Percentiles rank a stretch among this genome's conserved stretches.
Evolutionary conservation across 2,329 filamentous ascomycete genomes (phyloP).

Genomic region (Alternaria dauci): DNA sequence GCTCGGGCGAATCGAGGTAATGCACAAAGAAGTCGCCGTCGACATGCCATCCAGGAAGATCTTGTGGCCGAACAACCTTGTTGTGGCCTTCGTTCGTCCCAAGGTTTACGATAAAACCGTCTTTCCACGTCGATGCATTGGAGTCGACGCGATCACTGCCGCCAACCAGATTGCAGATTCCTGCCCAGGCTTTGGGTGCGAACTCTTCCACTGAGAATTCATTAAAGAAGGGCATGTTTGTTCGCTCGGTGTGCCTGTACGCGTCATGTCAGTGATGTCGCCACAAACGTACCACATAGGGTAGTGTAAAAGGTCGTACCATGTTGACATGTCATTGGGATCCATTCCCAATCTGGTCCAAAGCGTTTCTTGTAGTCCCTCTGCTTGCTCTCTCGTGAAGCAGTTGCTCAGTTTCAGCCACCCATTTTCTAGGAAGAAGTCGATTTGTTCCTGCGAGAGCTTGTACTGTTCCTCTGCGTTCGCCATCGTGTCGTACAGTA

Average conservation of each 20-base stretch:
- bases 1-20: conserved; percentile 75
- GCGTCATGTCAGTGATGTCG: background rate
- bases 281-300: background rate
- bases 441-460: conserved; percentile 58
- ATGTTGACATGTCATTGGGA: conserved; percentile 69
- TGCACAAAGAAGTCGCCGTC: conserved; percentile 78
- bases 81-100: conserved; percentile 63
- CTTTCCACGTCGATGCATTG: conserved; percentile 65
- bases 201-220: conserved; percentile 63
- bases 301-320: conserved; percentile 49
- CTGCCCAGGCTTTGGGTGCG: conserved; percentile 71
- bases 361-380: conserved; percentile 59
- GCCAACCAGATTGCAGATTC: conserved; percentile 72
- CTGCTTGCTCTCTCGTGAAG: conserved; percentile 60
- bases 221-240: conserved; percentile 71
- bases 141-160: conserved; percentile 58
- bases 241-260: conserved; percentile 59
- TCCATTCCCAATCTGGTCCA: conserved; percentile 74
- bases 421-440: conserved; percentile 65
- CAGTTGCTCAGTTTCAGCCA: conserved; percentile 64
- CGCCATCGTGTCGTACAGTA: conserved; percentile 5
- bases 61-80: conserved; percentile 59
- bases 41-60: conserved; percentile 70
- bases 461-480: conserved; percentile 34
- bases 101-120: conserved; percentile 74